A percentile compares a stretch with the other conserved stretches of the same genome.
These are phyloP conservation scores for Hypocreales sp. DNA, from an alignment of 2,329 filamentous ascomycete species.

Conservation along the genomic window DNA sequence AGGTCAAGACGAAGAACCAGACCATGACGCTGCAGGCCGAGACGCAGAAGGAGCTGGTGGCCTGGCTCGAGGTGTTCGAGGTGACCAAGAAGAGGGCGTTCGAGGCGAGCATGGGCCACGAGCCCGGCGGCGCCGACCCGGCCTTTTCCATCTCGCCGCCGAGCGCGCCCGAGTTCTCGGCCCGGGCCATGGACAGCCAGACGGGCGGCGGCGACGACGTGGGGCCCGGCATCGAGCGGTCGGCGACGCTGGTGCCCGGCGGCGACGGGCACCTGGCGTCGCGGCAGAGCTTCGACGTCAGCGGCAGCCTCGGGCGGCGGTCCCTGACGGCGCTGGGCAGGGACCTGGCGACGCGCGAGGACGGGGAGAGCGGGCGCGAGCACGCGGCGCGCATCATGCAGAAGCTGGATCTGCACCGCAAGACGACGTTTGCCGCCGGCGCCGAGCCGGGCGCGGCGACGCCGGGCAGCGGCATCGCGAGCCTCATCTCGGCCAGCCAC, in stretches of 20 bases:
- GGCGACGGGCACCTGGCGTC: conserved; percentile 35
- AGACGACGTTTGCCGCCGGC: conserved; percentile 43
- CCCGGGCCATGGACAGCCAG: conserved; percentile 57
- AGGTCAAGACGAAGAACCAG: conserved; percentile 94
- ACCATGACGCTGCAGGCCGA: conserved; percentile 84
- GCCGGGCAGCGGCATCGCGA: conserved; percentile 55
- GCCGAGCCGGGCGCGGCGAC: conserved; percentile 24
- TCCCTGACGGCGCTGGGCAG: conserved; percentile 37
- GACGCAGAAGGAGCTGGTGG: conserved; percentile 78
- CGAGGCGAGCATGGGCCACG: conserved; percentile 49
- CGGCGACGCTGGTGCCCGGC: conserved; percentile 49
- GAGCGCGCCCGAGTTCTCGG: conserved; percentile 78
- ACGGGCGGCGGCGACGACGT: conserved; percentile 31
- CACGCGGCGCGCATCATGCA: conserved; percentile 83
- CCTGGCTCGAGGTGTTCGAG: conserved; percentile 90
- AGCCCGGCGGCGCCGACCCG: conserved; percentile 42
- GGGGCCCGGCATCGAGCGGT: conserved; percentile 33
- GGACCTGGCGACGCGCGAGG: conserved; percentile 36
- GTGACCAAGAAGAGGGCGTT: conserved; percentile 86
- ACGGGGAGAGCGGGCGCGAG: conserved; percentile 62
- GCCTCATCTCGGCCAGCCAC: conserved; percentile 74
- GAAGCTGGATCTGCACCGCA: conserved; percentile 79
- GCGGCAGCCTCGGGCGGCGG: conserved; percentile 29
- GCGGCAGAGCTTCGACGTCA: conserved; percentile 61
- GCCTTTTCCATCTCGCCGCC: conserved; percentile 90